Conservation (phyloP, 345 rosid genomes). For the Viola odorata region DNA sequence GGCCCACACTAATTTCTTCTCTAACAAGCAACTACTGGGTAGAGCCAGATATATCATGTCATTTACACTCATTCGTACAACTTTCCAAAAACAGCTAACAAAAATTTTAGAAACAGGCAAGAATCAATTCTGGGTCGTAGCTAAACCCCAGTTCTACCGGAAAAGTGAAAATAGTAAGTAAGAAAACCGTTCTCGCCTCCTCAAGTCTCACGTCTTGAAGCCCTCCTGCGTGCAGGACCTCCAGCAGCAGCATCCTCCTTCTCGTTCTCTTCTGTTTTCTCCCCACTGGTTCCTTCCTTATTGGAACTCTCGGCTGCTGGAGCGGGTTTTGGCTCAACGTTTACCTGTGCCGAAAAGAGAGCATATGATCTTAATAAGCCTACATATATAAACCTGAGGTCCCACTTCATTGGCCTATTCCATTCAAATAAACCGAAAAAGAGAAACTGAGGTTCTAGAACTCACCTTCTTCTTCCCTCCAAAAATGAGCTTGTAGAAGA, state of each 20-base stretch:
- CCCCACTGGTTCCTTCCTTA: constrained; percentile 36
- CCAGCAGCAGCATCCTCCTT: constrained; percentile 32
- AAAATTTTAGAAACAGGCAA: background rate
- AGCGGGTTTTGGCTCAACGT: constrained; percentile 32
- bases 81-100: background rate
- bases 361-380: no score
- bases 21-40: background rate
- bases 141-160: background rate
- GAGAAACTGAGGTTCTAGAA: background rate
- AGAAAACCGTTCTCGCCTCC: background rate
- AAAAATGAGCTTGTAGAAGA: constrained; percentile 48
- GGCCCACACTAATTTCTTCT: no score
- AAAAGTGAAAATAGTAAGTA: background rate
- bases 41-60: background rate
- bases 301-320: constrained; percentile 44
- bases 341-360: constrained; percentile 21
- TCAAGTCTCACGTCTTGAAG: constrained; percentile 52
- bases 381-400: background rate
- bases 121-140: background rate
- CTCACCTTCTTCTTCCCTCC: constrained; percentile 68
- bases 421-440: background rate
- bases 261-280: constrained; percentile 39
- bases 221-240: constrained; percentile 50
- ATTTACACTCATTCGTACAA: background rate
- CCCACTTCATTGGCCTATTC: no score